Base-by-base conservation (phyloP, 2,329 filamentous ascomycete species). In the Xylariaceae sp. region DNA sequence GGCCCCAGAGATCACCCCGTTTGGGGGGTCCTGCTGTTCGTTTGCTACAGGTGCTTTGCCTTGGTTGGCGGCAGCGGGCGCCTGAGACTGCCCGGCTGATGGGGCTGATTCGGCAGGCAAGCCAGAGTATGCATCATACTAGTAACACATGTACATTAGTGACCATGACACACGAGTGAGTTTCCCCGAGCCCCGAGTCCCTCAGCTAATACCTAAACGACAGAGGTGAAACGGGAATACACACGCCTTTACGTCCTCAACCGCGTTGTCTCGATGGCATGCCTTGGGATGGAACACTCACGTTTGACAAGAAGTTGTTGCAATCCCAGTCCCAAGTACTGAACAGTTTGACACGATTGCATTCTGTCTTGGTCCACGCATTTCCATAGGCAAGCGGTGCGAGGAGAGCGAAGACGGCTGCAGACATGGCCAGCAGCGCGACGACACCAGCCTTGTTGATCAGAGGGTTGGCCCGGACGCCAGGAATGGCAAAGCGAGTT, bases 241-340 rank as follows among this genome's bases (percentile, higher is more conserved):
- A 13, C 24, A 26, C 24, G 24, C 12, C 15, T 6, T 26, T 12
- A 17, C 29, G 32, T 26, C 32, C 29, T 47, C 37, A 56, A 40
- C 38, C 50, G 43, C 41, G 55, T 44, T 42, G 55, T 57, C 46
- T 57, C 36, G 30, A 42, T 29, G 62, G 64, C 31, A 65, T 52
- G 28, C 49, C 41, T 40, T 55, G 51, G 33, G 50, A 32, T 49
- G 59, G 54, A 37, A 57, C 42, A 81, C 85, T 84, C 79, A 95
- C 89, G 56, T 78, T 79, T 45, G 80, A 80, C 49, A 82, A 70
- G 68, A 98, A 98, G 39, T 76, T 89, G 60, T 94, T 94, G 74
- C 92, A 98, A 61, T 98, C 92, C 75, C 90, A 98, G 58, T 98
- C 92, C 92, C 92, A 98, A 2, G 78, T 81, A 38, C 73, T 68